Conservation (phyloP, 495 filamentous ascomycete species). For the Mycothermus thermophilus region DNA sequence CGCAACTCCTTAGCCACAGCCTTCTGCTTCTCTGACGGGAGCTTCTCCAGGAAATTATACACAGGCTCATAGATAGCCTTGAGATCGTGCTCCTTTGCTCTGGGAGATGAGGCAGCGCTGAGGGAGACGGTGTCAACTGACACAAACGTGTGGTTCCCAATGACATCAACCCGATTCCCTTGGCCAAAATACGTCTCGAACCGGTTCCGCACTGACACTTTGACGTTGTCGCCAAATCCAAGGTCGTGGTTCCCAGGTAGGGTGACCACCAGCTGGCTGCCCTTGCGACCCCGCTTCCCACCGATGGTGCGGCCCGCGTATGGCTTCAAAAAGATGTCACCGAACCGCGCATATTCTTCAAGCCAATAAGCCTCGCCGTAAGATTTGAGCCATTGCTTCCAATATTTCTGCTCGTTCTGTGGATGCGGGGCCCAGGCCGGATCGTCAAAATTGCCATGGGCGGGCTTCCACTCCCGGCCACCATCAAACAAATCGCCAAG, state of each 20-base stretch:
- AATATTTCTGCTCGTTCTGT: slow-evolving; percentile 31
- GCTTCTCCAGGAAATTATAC: slow-evolving; percentile 57
- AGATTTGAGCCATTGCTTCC: slow-evolving; percentile 53
- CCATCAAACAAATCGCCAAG: slow-evolving; percentile 95
- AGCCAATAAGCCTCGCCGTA: slow-evolving; percentile 74
- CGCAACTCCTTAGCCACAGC: slow-evolving; percentile 42
- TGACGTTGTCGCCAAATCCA: slow-evolving; percentile 80
- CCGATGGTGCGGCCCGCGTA: slow-evolving; percentile 34
- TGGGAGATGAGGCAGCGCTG: slow-evolving; percentile 44
- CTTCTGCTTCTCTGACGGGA: slow-evolving; percentile 37
- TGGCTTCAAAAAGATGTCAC: slow-evolving; percentile 57
- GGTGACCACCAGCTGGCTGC: slow-evolving; percentile 58
- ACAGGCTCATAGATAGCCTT: slow-evolving; percentile 57
- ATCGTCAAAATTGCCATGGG: slow-evolving; percentile 41
- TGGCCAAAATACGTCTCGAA: slow-evolving; percentile 85
- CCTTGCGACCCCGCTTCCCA: slow-evolving; percentile 26
- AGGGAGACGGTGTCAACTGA: slow-evolving; percentile 79
- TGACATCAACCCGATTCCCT: slow-evolving; percentile 71
- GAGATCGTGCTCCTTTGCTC: slow-evolving; percentile 33
- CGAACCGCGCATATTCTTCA: slow-evolving; percentile 67
- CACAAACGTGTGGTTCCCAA: slow-evolving; percentile 93
- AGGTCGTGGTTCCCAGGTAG: slow-evolving; percentile 94
- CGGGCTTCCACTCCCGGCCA: slow-evolving; percentile 83
- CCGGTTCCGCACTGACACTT: slow-evolving; percentile 59
- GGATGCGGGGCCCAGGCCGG: slow-evolving; percentile 42